Conservation (phyloP, 1,139 yeast genomes). For the Williopsis jadinii region DNA sequence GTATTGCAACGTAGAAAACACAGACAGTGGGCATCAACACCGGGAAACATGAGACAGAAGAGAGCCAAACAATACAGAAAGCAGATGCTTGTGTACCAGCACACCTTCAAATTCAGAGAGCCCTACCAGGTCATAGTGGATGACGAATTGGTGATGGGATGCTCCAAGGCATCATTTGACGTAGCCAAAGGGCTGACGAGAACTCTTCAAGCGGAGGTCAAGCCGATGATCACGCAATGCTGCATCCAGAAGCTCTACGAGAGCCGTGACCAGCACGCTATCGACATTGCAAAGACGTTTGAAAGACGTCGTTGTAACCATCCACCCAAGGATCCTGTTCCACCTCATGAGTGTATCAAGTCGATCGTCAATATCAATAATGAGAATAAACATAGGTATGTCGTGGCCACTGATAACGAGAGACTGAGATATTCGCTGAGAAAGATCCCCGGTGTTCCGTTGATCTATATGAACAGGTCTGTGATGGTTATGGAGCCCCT, state of each 20-base stretch:
- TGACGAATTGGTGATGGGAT: slow-evolving; percentile 63
- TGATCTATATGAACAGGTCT: slow-evolving; percentile 78
- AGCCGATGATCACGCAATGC: slow-evolving; percentile 95
- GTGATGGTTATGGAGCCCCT: slow-evolving; percentile 97
- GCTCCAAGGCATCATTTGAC: slow-evolving; percentile 64
- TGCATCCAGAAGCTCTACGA: slow-evolving; percentile 82
- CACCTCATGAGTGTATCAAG: slow-evolving; percentile 71
- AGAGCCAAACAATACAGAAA: slow-evolving; percentile 92
- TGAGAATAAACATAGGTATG: slow-evolving; percentile 80
- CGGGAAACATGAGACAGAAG: slow-evolving; percentile 79
- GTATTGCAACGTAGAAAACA: too few relatives aligned
- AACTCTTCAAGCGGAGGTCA: slow-evolving; percentile 79
- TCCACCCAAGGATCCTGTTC: slow-evolving; percentile 42
- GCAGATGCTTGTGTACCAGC: slow-evolving; percentile 78
- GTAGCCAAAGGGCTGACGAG: slow-evolving; percentile 69
- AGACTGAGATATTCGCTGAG: slow-evolving; percentile 63
- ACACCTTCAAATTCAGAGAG: slow-evolving; percentile 86
- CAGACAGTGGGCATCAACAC: too few relatives aligned
- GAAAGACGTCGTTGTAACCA: slow-evolving; percentile 75
- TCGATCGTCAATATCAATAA: slow-evolving; percentile 67
- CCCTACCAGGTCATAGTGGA: slow-evolving; percentile 90
- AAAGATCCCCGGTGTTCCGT: slow-evolving; percentile 81
- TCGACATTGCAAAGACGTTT: slow-evolving; percentile 69
- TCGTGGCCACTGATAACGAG: slow-evolving; percentile 78
- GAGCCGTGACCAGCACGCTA: slow-evolving; percentile 64